Conservation (phyloP, 2,329 filamentous ascomycete species). For the Davidsoniella australis region DNA sequence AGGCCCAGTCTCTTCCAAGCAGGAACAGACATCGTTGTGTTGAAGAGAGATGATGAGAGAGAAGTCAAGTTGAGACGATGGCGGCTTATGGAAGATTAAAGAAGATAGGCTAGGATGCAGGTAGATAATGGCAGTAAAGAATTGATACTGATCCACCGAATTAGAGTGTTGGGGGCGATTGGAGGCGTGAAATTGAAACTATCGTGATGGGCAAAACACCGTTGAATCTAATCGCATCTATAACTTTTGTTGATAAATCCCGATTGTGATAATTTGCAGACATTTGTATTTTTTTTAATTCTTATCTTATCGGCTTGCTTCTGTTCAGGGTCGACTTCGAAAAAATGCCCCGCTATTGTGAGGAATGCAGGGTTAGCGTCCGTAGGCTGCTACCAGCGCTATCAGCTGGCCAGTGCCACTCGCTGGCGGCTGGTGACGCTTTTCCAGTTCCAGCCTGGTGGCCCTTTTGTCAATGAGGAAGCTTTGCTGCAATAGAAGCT, state of each 20-base stretch:
- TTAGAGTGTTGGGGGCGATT: not conserved
- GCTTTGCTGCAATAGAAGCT: slow-evolving; percentile 1
- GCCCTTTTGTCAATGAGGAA: not conserved
- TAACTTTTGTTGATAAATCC: too few species aligned
- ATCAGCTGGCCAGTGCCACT: not conserved
- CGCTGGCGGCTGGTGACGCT: not conserved
- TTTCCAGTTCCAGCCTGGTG: slow-evolving; percentile 7
- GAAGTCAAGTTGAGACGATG: not conserved
- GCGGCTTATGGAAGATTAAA: not conserved
- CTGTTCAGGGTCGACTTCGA: too few species aligned
- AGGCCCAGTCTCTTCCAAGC: slow-evolving; percentile 47
- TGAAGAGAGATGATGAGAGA: slow-evolving; percentile 13
- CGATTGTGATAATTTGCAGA: too few species aligned
- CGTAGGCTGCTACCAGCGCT: not conserved
- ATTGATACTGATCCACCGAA: not conserved
- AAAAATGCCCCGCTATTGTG: not conserved
- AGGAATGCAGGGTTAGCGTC: not conserved
- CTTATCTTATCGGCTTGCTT: slow-evolving; percentile 3
- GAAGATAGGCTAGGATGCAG: not conserved
- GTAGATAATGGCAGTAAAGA: not conserved
- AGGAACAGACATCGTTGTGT: slow-evolving; percentile 31
- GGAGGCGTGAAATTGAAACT: too few species aligned
- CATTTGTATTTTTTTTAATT: too few species aligned
- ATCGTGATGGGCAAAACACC: too few species aligned
- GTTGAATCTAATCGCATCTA: too few species aligned